phyloP scores from a whole-genome alignment of 1,284 basidiomycete species.

The Waitea zeae region DNA sequence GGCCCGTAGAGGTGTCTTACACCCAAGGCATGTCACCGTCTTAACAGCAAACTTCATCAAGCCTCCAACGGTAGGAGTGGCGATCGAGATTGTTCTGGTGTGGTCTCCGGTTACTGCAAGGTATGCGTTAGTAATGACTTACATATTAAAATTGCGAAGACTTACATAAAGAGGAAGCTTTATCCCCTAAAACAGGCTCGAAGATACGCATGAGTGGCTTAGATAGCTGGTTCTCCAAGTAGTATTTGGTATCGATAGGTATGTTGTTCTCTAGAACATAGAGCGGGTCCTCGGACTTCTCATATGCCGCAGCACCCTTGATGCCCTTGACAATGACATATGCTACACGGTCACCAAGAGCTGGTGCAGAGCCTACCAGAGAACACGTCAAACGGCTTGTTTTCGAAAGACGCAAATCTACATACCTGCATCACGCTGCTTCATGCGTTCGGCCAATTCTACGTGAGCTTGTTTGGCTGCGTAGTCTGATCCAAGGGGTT shows the following conservation, averaged over 20 bases:
- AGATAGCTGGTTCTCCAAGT: constrained; percentile 90
- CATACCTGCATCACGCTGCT: constrained; percentile 76
- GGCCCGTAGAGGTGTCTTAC: constrained; percentile 69
- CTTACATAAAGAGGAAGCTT: constrained; percentile 69
- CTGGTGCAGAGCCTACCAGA: constrained; percentile 68
- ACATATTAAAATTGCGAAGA: constrained; percentile 6
- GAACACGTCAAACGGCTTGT: constrained; percentile 1
- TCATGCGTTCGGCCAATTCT: constrained; percentile 89
- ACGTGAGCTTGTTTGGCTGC: constrained; percentile 88
- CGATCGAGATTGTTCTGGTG: constrained; percentile 84
- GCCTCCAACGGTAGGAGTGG: constrained; percentile 86
- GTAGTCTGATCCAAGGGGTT: constrained; percentile 72
- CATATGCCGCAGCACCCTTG: constrained; percentile 96
- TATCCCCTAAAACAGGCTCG: constrained; percentile 91
- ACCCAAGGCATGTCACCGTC: constrained; percentile 84
- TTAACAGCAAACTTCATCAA: constrained; percentile 96
- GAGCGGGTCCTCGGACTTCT: constrained; percentile 92
- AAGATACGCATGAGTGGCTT: constrained; percentile 94
- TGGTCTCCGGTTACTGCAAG: constrained; percentile 79
- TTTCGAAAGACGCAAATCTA: not conserved
- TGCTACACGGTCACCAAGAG: constrained; percentile 88
- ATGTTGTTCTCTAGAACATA: constrained; percentile 94
- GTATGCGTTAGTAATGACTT: constrained; percentile 4
- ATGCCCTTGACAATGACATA: constrained; percentile 95
- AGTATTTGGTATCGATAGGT: constrained; percentile 93